Conservation (phyloP, 768 basidiomycete genomes). For the Trametes sanguinea region DNA sequence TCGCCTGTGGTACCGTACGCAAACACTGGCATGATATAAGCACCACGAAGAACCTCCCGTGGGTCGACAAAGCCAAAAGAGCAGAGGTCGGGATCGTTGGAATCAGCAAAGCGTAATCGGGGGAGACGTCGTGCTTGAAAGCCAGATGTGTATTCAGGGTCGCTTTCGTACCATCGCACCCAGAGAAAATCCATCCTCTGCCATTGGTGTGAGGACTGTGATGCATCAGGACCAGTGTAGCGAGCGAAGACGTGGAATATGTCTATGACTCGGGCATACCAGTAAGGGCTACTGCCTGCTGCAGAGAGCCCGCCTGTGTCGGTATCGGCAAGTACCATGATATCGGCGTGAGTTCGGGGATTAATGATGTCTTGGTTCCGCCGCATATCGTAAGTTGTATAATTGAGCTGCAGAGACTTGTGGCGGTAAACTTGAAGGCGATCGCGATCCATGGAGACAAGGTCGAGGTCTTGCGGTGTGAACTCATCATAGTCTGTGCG, state of each 20-base stretch:
- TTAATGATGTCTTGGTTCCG: conserved; percentile 45
- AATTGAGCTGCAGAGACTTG: conserved; percentile 37
- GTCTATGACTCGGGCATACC: conserved; percentile 30
- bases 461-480: conserved; percentile 22
- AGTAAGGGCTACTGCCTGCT: too few relatives aligned
- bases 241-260: conserved; percentile 27
- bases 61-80: conserved; percentile 52
- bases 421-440: conserved; percentile 36
- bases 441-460: conserved; percentile 22
- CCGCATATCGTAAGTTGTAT: conserved; percentile 45
- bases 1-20: conserved; percentile 25
- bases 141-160: conserved; percentile 22
- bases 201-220: neutral
- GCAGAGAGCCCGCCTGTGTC: neutral
- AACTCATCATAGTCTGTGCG: conserved; percentile 34
- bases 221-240: conserved; percentile 4
- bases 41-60: conserved; percentile 37
- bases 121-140: conserved; percentile 1
- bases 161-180: conserved; percentile 39
- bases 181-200: conserved; percentile 36
- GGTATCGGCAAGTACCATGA: conserved; percentile 30
- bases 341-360: conserved; percentile 35
- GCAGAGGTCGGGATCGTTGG: neutral
- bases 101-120: neutral
- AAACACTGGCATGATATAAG: conserved; percentile 48